Percentiles rank a stretch among this genome's conserved stretches.
Conservation (phyloP, 2,329 filamentous ascomycete genomes). For the Colletotrichum spaethianum region DNA sequence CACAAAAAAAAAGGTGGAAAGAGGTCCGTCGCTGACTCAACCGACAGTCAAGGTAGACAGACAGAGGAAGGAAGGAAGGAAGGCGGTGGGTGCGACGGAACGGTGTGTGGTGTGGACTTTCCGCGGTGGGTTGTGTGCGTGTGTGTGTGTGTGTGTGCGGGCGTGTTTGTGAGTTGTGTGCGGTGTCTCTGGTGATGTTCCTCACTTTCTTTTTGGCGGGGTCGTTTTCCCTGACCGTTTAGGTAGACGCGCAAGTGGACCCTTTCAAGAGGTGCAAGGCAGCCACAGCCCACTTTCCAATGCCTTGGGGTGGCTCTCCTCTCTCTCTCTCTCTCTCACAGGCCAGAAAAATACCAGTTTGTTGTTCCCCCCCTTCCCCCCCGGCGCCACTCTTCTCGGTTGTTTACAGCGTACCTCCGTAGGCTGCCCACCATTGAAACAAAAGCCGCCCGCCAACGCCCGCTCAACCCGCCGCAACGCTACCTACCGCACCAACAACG, state of each 20-base stretch:
- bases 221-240: slow-evolving; percentile 33
- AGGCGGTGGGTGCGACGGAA: slow-evolving; percentile 18
- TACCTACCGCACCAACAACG: neutral
- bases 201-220: slow-evolving; percentile 40
- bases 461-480: neutral
- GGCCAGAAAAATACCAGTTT: neutral
- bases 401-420: neutral
- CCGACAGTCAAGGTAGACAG: neutral
- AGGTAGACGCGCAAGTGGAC: slow-evolving; percentile 36
- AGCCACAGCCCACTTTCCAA: slow-evolving; percentile 14
- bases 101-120: slow-evolving; percentile 1
- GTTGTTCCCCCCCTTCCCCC: neutral
- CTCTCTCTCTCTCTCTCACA: slow-evolving; percentile 13
- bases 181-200: slow-evolving; percentile 36
- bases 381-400: neutral
- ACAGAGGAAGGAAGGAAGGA: neutral
- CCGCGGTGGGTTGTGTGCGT: slow-evolving; percentile 10
- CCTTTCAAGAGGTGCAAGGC: neutral
- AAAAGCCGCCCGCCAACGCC: neutral
- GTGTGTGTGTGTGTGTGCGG: neutral
- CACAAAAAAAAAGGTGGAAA: neutral
- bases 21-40: slow-evolving; percentile 22
- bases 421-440: slow-evolving; percentile 5
- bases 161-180: slow-evolving; percentile 22
- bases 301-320: neutral